phyloP scores from a whole-genome alignment of 2,329 filamentous ascomycete species.

The Trichophyton simii region DNA sequence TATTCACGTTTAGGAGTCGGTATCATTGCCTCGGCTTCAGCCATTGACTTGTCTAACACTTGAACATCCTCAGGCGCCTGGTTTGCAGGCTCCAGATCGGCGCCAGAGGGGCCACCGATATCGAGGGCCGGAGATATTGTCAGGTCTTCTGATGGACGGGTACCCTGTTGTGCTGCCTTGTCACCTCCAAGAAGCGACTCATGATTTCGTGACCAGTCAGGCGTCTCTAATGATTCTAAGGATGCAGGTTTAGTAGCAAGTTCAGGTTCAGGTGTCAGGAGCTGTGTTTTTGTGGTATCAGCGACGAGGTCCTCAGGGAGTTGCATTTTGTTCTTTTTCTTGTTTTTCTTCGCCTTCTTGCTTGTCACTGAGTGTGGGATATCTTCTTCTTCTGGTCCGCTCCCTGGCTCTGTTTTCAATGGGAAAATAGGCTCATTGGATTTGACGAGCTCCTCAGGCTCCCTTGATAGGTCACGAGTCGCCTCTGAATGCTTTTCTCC shows the following conservation, averaged over 20 bases:
- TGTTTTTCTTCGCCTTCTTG: neutral
- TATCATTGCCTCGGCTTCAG: constrained; percentile 1
- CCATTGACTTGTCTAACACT: constrained; percentile 11
- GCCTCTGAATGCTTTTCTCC: neutral
- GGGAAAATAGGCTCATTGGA: neutral
- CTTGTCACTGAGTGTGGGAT: neutral
- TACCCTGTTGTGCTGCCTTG: neutral
- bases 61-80: neutral
- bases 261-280: neutral
- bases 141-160: neutral
- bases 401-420: neutral
- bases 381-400: neutral
- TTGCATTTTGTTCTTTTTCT: neutral
- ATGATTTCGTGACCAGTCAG: neutral
- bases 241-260: neutral
- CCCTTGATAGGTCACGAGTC: neutral
- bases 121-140: neutral
- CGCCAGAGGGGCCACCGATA: neutral
- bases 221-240: neutral
- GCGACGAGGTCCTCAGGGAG: neutral
- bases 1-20: neutral
- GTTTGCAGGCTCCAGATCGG: neutral
- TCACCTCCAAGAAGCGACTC: neutral
- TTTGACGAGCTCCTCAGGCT: neutral
- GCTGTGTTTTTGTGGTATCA: neutral